Evolutionary conservation across 1,284 basidiomycete species (phyloP).

Genomic region (Austropuccinia psidii): DNA sequence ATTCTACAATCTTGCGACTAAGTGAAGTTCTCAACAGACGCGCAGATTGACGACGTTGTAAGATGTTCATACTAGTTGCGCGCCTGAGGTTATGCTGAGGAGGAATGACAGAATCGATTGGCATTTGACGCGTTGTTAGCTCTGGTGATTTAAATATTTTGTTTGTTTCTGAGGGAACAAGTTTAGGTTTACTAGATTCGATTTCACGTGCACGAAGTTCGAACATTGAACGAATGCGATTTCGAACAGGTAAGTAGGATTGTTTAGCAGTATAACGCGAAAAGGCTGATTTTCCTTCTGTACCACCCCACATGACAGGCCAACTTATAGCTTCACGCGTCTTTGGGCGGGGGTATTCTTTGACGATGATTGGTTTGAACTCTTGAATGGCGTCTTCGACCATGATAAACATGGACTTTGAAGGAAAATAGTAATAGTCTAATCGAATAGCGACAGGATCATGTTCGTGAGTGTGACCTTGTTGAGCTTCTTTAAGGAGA

Average conservation of each 20-base stretch:
- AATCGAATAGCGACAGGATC: conserved; percentile 78
- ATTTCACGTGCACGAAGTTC: background rate
- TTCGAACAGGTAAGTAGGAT: conserved; percentile 9
- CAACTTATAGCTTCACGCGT: conserved; percentile 50
- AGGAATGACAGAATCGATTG: background rate
- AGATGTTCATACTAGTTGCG: conserved; percentile 28
- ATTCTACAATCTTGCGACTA: background rate
- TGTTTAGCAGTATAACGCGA: conserved; percentile 8
- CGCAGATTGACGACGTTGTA: conserved; percentile 26
- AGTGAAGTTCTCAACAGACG: background rate
- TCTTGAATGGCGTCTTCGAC: conserved; percentile 83
- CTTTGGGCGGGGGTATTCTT: conserved; percentile 51
- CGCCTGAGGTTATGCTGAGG: conserved; percentile 11
- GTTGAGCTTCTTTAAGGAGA: conserved; percentile 75
- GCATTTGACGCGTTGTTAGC: background rate
- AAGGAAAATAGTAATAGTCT: conserved; percentile 81
- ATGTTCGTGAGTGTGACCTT: conserved; percentile 76
- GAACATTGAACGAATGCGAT: conserved; percentile 19
- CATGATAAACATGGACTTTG: conserved; percentile 69
- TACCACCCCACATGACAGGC: conserved; percentile 51
- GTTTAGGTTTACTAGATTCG: background rate
- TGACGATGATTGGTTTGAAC: conserved; percentile 54
- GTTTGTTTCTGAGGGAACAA: no score
- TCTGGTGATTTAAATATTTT: no score
- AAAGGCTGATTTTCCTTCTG: conserved; percentile 34